Conservation (phyloP, 345 rosid species). For the Populus tremula region DNA sequence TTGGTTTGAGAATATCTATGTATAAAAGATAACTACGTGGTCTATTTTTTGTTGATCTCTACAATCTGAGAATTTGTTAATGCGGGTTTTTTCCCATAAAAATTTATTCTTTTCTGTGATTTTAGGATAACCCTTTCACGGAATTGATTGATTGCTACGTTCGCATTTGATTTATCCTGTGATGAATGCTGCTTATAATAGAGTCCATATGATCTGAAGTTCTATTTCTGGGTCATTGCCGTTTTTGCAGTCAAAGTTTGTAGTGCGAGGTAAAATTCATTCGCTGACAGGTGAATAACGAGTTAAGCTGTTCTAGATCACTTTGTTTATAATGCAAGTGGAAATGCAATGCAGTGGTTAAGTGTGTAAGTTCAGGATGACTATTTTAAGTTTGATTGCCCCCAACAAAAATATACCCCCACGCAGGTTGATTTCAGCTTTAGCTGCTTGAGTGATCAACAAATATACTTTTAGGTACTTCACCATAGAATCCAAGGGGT, state of each 20-base stretch:
- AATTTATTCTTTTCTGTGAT: not conserved
- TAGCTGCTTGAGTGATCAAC: not conserved
- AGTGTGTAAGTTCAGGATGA: not conserved
- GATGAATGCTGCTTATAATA: not conserved
- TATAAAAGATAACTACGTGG: not conserved
- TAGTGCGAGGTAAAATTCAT: not conserved
- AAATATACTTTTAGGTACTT: not conserved
- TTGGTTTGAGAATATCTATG: not conserved
- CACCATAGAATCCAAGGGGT: not conserved
- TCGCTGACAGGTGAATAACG: not conserved
- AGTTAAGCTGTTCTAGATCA: not conserved
- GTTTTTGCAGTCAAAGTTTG: not conserved
- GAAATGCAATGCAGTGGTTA: not conserved
- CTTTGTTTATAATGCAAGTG: not conserved
- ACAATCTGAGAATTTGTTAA: not conserved
- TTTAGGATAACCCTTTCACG: not conserved
- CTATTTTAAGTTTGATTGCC: not conserved
- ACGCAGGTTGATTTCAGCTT: not conserved
- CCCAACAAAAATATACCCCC: not conserved
- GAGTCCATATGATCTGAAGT: not conserved
- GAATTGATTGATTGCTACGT: not conserved
- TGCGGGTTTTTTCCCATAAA: not conserved
- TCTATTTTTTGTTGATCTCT: not conserved
- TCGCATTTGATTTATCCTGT: not conserved
- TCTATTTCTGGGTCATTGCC: not conserved